A percentile compares a stretch with the other conserved stretches of the same genome.
Evolutionary conservation across 2,329 filamentous ascomycete genomes (phyloP).

Genomic region (Exophiala xenobiotica): DNA sequence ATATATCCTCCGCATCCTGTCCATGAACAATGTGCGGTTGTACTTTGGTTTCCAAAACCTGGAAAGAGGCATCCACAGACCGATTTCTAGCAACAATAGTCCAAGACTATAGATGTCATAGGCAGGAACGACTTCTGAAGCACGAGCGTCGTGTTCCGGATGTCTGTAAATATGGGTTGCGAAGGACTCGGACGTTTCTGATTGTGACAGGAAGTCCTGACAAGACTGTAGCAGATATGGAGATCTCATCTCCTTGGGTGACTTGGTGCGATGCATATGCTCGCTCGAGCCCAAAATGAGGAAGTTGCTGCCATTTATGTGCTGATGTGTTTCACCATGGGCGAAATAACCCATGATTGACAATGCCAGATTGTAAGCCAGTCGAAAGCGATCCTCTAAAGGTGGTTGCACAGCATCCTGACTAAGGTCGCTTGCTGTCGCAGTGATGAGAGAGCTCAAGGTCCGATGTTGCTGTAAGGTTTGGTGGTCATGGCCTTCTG

Average conservation of each 20-base stretch:
- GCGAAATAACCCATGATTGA: conserved; percentile 58
- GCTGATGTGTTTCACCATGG: conserved; percentile 58
- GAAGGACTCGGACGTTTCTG: conserved; percentile 37
- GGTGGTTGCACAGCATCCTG: conserved; percentile 43
- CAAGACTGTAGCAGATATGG: conserved; percentile 30
- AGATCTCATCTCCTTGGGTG: conserved; percentile 34
- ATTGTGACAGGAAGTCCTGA: conserved; percentile 27
- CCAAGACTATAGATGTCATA: conserved; percentile 63
- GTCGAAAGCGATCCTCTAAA: conserved; percentile 61
- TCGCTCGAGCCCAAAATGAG: conserved; percentile 49
- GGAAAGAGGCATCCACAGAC: conserved; percentile 62
- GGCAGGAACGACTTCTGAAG: conserved; percentile 30
- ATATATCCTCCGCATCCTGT: conserved; percentile 62
- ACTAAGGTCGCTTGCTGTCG: conserved; percentile 23
- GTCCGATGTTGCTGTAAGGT: conserved; percentile 28
- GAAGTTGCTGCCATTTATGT: conserved; percentile 65
- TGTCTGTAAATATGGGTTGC: conserved; percentile 62
- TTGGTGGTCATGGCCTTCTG: conserved; percentile 24
- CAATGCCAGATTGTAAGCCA: conserved; percentile 59
- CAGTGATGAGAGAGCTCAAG: conserved; percentile 28
- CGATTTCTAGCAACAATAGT: conserved; percentile 62
- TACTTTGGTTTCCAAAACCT: conserved; percentile 66
- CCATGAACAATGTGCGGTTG: conserved; percentile 60
- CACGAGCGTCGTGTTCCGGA: conserved; percentile 42
- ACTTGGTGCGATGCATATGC: conserved; percentile 33